Evolutionary conservation across 768 basidiomycete genomes (phyloP).

Genomic region (Boletus pseudo-olivaceus): DNA sequence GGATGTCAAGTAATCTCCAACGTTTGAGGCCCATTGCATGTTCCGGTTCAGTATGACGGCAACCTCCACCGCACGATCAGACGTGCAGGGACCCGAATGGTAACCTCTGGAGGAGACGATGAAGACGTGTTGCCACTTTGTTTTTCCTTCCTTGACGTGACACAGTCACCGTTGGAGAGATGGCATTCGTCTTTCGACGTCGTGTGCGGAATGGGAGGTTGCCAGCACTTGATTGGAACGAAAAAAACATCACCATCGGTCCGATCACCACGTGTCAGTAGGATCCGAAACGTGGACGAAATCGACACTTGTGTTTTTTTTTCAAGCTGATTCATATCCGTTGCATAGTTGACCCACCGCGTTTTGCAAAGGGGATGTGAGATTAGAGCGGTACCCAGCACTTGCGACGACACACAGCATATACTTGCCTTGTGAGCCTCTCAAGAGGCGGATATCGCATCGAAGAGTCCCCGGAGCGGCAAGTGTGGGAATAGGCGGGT

Average conservation of each 20-base stretch:
- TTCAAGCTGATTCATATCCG: background rate
- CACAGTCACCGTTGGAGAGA: background rate
- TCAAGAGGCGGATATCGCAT: background rate
- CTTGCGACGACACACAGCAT: background rate
- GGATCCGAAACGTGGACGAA: slow-evolving; percentile 2
- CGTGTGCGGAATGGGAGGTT: background rate
- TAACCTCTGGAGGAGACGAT: background rate
- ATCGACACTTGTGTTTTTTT: background rate
- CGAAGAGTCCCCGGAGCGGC: too few relatives aligned
- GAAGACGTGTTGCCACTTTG: background rate
- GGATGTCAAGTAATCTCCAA: background rate
- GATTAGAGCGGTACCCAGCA: background rate
- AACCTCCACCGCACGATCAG: background rate
- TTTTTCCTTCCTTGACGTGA: background rate
- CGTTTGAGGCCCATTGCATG: background rate
- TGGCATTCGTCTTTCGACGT: background rate
- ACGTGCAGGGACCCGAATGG: background rate
- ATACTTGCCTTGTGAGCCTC: background rate
- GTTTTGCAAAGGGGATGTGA: background rate
- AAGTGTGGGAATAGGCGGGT: background rate
- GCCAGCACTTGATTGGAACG: background rate
- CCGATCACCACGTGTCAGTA: background rate
- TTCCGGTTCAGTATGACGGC: background rate
- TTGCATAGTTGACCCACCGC: background rate
- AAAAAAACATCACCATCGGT: background rate